These are phyloP conservation scores for Populus hybrid DNA, from an alignment of 441 rosid genomes.

Conservation along the genomic window DNA sequence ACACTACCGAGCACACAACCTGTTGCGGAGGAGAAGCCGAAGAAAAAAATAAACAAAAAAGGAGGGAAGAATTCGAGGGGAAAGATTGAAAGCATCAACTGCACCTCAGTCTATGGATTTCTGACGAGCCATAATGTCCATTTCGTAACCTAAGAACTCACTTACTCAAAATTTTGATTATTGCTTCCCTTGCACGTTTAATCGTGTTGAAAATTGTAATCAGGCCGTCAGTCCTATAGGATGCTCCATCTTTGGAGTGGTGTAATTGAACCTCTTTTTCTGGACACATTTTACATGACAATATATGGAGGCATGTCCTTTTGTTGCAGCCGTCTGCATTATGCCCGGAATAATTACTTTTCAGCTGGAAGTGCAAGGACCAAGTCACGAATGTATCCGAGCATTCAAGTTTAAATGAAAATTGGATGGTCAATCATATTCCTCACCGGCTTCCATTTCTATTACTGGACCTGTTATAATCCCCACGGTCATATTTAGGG, in stretches of 20 bases:
- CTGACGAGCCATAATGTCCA: background rate
- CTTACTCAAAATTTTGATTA: background rate
- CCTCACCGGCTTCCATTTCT: background rate
- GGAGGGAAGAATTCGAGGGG: background rate
- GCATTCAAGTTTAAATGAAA: background rate
- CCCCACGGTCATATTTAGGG: background rate
- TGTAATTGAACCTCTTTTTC: background rate
- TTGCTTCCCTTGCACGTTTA: background rate
- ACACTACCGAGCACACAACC: slow-evolving; percentile 67
- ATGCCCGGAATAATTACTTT: background rate
- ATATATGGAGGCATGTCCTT: background rate
- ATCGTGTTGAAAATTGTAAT: background rate
- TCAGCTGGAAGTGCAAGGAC: background rate
- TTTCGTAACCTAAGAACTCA: background rate
- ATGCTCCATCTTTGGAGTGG: background rate
- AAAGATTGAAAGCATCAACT: slow-evolving; percentile 31
- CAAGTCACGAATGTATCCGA: background rate
- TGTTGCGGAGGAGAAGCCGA: slow-evolving; percentile 47
- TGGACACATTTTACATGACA: background rate
- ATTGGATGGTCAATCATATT: background rate
- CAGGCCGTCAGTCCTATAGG: background rate
- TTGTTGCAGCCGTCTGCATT: background rate
- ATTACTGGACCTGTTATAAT: background rate
- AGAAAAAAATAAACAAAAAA: slow-evolving; percentile 44
- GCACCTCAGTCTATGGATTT: slow-evolving; percentile 45